phyloP scores from a whole-genome alignment of 1,284 basidiomycete genomes.

The Rhodotorula mucilaginosa region DNA sequence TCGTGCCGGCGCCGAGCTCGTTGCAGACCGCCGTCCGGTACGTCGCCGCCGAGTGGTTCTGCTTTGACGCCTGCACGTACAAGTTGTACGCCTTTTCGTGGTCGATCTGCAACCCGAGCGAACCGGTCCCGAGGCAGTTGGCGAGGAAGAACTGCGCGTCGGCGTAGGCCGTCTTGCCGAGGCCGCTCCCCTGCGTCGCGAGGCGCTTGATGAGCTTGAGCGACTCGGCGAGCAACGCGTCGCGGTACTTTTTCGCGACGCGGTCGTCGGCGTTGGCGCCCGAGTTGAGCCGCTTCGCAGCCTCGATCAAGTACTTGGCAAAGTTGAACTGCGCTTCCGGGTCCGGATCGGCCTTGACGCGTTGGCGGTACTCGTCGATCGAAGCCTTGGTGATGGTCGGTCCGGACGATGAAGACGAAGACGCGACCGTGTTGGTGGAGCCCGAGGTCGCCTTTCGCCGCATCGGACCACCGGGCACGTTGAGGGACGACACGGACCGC shows the following conservation, averaged over 20 bases:
- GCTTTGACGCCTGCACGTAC: conserved; percentile 96
- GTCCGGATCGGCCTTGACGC: conserved; percentile 97
- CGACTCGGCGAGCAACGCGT: conserved; percentile 80
- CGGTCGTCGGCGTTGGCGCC: conserved; percentile 44
- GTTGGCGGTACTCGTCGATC: conserved; percentile 92
- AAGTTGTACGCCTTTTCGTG: conserved; percentile 97
- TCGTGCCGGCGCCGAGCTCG: conserved; percentile 98
- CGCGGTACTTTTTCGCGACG: conserved; percentile 71
- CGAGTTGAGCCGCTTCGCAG: conserved; percentile 72
- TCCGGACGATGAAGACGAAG: conserved; percentile 16
- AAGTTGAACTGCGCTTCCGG: conserved; percentile 98
- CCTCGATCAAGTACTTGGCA: conserved; percentile 97
- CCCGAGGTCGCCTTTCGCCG: conserved; percentile 25
- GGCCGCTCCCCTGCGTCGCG: conserved; percentile 69
- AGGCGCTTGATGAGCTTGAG: conserved; percentile 89
- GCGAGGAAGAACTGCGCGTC: conserved; percentile 99
- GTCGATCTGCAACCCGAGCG: conserved; percentile 89
- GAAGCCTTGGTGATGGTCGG: conserved; percentile 70
- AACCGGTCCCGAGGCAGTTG: conserved; percentile 94
- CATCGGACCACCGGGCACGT: conserved; percentile 26
- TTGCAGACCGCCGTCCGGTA: conserved; percentile 99
- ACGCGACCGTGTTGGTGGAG: conserved; percentile 2
- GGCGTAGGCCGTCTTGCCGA: conserved; percentile 65
- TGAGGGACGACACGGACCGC: conserved; percentile 27
- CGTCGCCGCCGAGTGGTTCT: conserved; percentile 90